Conservation (phyloP, 306 rosid genomes). For the Sicyos edulis region DNA sequence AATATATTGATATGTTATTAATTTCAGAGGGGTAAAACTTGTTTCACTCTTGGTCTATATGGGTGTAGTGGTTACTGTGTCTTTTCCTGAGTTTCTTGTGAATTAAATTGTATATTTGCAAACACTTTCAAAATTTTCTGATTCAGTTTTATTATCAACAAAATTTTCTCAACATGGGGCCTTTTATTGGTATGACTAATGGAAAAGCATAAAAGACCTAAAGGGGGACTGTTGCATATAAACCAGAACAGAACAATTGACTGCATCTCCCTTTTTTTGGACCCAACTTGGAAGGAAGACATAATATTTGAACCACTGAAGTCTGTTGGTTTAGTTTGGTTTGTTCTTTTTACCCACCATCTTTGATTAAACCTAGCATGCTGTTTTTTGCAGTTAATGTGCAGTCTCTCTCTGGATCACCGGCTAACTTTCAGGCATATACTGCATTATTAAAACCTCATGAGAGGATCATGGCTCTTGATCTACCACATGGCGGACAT, state of each 20-base stretch:
- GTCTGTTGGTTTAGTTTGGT: not conserved
- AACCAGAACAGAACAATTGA: not conserved
- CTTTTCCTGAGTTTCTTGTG: not conserved
- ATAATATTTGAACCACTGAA: not conserved
- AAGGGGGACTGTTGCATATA: not conserved
- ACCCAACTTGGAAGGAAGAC: not conserved
- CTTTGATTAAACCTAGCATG: slow-evolving; percentile 24
- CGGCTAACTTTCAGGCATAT: slow-evolving; percentile 89
- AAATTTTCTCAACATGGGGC: not conserved
- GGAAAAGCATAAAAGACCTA: not conserved
- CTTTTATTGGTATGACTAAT: not conserved
- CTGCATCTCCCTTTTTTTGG: not conserved
- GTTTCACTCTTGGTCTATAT: not conserved
- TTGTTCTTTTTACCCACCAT: not conserved
- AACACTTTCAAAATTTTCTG: not conserved
- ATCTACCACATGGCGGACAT: slow-evolving; percentile 94
- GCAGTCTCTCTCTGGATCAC: slow-evolving; percentile 90
- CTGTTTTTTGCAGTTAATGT: slow-evolving; percentile 65
- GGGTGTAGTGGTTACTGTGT: not conserved
- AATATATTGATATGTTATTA: not conserved
- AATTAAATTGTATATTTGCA: not conserved
- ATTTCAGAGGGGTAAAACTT: not conserved
- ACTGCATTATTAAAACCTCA: slow-evolving; percentile 89
- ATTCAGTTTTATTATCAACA: not conserved
- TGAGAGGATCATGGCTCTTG: slow-evolving; percentile 93